These are phyloP conservation scores for Nadsonia fulvescens DNA, from an alignment of 805 yeast species.

Conservation along the genomic window DNA sequence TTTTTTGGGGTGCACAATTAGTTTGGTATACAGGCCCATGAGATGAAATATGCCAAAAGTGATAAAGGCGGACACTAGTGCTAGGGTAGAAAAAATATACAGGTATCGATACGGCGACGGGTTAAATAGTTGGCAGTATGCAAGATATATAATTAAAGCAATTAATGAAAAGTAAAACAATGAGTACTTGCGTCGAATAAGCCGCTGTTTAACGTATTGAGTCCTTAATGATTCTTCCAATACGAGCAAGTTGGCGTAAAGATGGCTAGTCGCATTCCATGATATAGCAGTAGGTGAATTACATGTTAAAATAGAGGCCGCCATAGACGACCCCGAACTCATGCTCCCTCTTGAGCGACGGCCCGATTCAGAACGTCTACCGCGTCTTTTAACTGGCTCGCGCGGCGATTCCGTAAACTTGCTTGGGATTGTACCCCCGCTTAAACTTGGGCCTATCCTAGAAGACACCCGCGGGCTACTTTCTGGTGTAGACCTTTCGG, in stretches of 20 bases:
- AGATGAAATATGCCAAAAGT: conserved; percentile 63
- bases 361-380: too few species aligned
- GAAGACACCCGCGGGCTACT: too few species aligned
- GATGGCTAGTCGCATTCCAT: too few species aligned
- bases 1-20: conserved; percentile 64
- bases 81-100: conserved; percentile 19
- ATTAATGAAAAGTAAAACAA: conserved; percentile 24
- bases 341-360: too few species aligned
- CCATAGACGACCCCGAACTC: too few species aligned
- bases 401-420: too few species aligned
- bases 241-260: conserved; percentile 64
- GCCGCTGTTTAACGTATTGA: conserved; percentile 58
- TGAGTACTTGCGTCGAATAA: conserved; percentile 43
- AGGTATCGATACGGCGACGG: conserved; percentile 19
- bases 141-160: conserved; percentile 14
- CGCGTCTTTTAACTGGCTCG: too few species aligned
- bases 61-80: conserved; percentile 41
- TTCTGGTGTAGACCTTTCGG: too few species aligned
- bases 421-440: too few species aligned
- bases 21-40: conserved; percentile 78
- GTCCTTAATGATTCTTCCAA: conserved; percentile 72
- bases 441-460: too few species aligned
- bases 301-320: too few species aligned
- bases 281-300: too few species aligned
- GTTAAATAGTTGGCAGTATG: conserved; percentile 14